Evolutionary conservation across 2,329 filamentous ascomycete genomes (phyloP).

Genomic region (Penicillium italicum): DNA sequence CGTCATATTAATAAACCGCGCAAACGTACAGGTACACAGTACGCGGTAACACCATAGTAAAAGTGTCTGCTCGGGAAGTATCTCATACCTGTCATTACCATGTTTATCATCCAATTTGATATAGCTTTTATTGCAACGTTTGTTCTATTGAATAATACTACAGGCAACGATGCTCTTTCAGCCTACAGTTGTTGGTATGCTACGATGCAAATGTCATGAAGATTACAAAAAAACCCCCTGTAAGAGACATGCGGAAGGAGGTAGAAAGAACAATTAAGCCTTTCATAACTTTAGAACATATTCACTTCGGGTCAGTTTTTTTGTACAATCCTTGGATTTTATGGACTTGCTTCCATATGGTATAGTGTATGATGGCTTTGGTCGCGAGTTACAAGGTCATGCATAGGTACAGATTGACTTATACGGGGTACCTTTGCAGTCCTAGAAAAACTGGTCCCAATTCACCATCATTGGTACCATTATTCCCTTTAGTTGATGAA

Average conservation of each 20-base stretch:
- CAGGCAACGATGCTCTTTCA: not conserved
- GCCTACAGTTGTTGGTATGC: not conserved
- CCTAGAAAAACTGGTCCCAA: not conserved
- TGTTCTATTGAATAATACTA: not conserved
- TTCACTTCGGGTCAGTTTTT: not conserved
- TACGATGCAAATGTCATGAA: not conserved
- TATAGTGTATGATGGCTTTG: not conserved
- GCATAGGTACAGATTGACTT: not conserved
- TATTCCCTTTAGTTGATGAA: not conserved
- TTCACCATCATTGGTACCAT: not conserved
- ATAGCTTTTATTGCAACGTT: not conserved
- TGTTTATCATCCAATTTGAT: not conserved
- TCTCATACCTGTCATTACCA: constrained; percentile 12
- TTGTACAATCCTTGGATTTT: not conserved
- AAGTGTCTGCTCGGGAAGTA: constrained; percentile 10
- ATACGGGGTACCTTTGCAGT: not conserved
- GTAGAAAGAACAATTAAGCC: not conserved
- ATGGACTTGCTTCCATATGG: not conserved
- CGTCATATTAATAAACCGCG: constrained; percentile 20
- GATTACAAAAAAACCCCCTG: no score
- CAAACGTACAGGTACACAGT: constrained; percentile 17
- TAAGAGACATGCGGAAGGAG: not conserved
- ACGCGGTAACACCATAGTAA: constrained; percentile 16
- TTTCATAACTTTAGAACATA: not conserved
- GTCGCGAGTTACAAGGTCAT: not conserved